A percentile compares a stretch with the other conserved stretches of the same genome.
Evolutionary conservation across 176 grass and related monocot species (phyloP).

Genomic region (Cenchrus fungigraminus): DNA sequence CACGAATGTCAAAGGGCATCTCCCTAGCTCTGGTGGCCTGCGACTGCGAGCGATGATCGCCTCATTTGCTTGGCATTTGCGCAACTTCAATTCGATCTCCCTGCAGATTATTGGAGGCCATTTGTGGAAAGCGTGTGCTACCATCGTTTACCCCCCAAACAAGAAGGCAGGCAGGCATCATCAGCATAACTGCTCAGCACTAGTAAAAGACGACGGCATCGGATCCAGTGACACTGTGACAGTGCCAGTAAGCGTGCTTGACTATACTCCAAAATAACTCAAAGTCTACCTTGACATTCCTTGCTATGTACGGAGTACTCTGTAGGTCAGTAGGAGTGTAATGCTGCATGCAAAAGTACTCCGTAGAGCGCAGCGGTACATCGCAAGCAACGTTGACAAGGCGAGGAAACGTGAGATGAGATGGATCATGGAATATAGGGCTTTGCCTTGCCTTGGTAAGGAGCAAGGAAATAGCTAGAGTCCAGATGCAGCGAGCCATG

Average conservation of each 20-base stretch:
- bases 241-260: background rate
- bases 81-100: background rate
- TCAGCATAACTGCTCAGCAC: background rate
- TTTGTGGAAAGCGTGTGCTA: background rate
- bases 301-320: no score
- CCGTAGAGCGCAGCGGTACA: background rate
- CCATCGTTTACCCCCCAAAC: background rate
- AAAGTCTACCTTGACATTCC: no score
- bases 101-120: background rate
- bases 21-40: no score
- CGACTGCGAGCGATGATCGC: no score
- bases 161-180: background rate
- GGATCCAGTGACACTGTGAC: background rate
- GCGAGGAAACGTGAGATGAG: background rate
- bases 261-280: background rate
- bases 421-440: conserved; percentile 4
- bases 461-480: conserved; percentile 33
- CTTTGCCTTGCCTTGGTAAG: conserved; percentile 31
- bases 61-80: background rate
- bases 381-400: conserved; percentile 44
- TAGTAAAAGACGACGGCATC: background rate
- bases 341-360: background rate
- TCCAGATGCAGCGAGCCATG: conserved; percentile 13
- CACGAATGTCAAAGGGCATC: conserved; percentile 25
- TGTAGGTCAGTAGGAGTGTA: background rate